A percentile compares a stretch with the other conserved stretches of the same genome.
Evolutionary conservation across 2,329 filamentous ascomycete genomes (phyloP).

Genomic region (Escovopsis sp.): DNA sequence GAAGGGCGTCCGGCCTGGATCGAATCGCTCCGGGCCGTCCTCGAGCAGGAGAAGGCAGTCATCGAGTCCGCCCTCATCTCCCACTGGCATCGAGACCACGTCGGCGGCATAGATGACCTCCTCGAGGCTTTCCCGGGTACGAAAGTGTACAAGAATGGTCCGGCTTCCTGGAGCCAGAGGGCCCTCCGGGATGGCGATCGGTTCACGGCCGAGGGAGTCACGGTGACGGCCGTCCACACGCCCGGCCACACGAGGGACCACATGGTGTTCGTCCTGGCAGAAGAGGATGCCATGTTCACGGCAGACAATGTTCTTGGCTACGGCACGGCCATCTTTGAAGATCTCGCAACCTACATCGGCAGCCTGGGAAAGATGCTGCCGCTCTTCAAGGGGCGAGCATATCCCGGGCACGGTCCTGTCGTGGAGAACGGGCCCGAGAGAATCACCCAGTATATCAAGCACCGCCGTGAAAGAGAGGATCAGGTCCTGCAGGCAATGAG

Average conservation of each 20-base stretch:
- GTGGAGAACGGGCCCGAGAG: constrained; percentile 57
- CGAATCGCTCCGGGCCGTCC: constrained; percentile 44
- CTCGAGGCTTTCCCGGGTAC: constrained; percentile 46
- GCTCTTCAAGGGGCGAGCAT: constrained; percentile 54
- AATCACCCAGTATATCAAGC: constrained; percentile 69
- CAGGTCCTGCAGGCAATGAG: constrained; percentile 56
- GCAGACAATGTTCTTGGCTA: constrained; percentile 82
- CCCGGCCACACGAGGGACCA: constrained; percentile 71
- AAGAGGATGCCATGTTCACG: constrained; percentile 75
- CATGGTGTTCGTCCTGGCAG: constrained; percentile 59
- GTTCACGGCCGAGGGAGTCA: constrained; percentile 46
- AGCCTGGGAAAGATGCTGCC: constrained; percentile 56
- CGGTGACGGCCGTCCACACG: constrained; percentile 46
- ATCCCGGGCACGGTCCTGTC: constrained; percentile 77
- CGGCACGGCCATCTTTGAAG: constrained; percentile 73
- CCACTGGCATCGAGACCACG: constrained; percentile 87
- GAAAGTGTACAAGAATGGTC: constrained; percentile 51
- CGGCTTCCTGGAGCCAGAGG: constrained; percentile 28
- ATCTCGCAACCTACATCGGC: constrained; percentile 52
- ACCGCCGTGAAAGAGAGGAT: constrained; percentile 64
- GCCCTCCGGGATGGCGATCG: constrained; percentile 34
- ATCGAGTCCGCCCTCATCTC: constrained; percentile 64
- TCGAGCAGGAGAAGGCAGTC: constrained; percentile 52
- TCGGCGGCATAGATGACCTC: constrained; percentile 59
- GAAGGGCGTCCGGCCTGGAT: constrained; percentile 68